Evolutionary conservation across 192 early-diverging fungal genomes (phyloP).

Genomic region (Bifiguratus adelaidae): DNA sequence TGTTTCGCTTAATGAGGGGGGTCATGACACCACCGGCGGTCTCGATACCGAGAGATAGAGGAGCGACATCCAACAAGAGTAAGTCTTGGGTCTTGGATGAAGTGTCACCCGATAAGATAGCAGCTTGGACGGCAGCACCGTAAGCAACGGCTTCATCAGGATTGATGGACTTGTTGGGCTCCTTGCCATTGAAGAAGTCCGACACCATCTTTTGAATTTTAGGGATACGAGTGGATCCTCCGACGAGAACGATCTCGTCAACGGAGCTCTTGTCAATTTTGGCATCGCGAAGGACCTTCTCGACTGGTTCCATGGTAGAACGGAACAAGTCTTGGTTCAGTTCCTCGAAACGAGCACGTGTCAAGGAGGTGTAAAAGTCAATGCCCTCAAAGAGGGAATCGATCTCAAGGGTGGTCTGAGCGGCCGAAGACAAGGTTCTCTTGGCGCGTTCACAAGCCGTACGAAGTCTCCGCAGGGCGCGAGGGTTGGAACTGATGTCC

Average conservation of each 20-base stretch:
- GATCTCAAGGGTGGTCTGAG: constrained; percentile 95
- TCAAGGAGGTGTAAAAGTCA: constrained; percentile 98
- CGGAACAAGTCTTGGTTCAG: constrained; percentile 97
- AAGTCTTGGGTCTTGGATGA: constrained; percentile 96
- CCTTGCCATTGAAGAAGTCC: constrained; percentile 99
- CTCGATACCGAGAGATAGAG: constrained; percentile 97
- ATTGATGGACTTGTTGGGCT: constrained; percentile 99
- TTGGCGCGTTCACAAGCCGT: constrained; percentile 98
- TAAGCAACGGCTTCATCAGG: constrained; percentile 99
- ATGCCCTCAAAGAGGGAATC: constrained; percentile 96
- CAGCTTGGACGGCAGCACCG: constrained; percentile 97
- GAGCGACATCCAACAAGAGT: constrained; percentile 90
- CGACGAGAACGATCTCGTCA: constrained; percentile 95
- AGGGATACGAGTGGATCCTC: constrained; percentile 99
- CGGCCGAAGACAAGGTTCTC: constrained; percentile 90
- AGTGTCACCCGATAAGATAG: constrained; percentile 91
- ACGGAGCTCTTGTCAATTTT: constrained; percentile 92
- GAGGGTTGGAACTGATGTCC: constrained; percentile 85
- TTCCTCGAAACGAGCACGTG: constrained; percentile 99
- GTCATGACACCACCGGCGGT: constrained; percentile 99
- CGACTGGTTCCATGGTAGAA: constrained; percentile 91
- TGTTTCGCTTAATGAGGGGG: constrained; percentile 95
- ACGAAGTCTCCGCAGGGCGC: constrained; percentile 95
- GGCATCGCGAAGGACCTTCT: constrained; percentile 93
- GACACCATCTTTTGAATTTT: constrained; percentile 98